Evolutionary conservation across 2,329 filamentous ascomycete species (phyloP), one percentile per base, ranked within the genome.

Genomic region (Fusarium odoratissimum): DNA sequence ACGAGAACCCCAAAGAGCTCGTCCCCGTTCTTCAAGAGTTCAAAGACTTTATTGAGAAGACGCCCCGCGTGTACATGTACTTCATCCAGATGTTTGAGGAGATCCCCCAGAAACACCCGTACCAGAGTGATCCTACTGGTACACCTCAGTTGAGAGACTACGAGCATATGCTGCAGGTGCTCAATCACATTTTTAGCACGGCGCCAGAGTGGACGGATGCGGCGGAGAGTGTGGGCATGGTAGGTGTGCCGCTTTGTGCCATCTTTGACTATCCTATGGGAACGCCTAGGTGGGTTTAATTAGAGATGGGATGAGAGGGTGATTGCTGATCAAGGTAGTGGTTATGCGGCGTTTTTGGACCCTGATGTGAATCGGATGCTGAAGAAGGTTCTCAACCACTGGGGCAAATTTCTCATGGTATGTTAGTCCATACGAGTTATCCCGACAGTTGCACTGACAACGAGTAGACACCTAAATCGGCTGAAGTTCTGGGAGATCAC

Each of bases 51-150:
- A 93, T 94, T 69, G 91, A 93, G 78, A 79, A 80, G 33, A 90
- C 90, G 71, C 83, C 90, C 3, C 86, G 90, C 28, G 82, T 93
- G 31, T 91, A 89, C 82, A 90, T 93, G 86, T 89, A 91, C 78
- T 89, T 92, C 76, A 83, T 83, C 30, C 83, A 87, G 70, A 93
- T 93, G 92, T 93, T 92, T 80, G 84, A 88, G 35, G 89, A 93
- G 80, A 84, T 93, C 25, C 91, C 91, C 0, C 77, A 79, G 37
- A 90, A 89, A 79, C 82, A 85, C 23, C 88, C 88, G 0, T 93
- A 93, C 80, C 78, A 80, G 65, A 84, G 83, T 11, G 91, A 93
- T 67, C 90, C 91, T 1, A 89, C 87, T 2, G 91, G 91, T 4
- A 83, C 86, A 59, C 85, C 83, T 38, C 90, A 92, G 80, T 88